Percentiles rank a stretch among this genome's conserved stretches.
These are phyloP conservation scores for Kwoniella mangroviensis DNA, from an alignment of 768 basidiomycete genomes.

Conservation along the genomic window DNA sequence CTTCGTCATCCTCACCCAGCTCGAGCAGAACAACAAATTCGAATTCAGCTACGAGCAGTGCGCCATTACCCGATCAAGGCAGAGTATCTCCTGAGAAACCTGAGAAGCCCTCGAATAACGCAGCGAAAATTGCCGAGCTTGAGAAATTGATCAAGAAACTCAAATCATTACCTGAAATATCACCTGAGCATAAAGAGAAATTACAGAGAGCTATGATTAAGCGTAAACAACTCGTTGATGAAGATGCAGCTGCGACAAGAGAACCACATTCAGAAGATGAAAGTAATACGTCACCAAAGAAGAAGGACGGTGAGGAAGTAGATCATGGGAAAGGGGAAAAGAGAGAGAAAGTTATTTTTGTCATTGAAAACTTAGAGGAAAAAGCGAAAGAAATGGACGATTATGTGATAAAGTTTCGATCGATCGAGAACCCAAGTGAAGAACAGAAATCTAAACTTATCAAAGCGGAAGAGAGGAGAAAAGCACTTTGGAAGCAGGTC, in stretches of 20 bases:
- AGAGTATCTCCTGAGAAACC: not conserved
- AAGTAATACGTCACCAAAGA: not conserved
- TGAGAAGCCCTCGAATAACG: not conserved
- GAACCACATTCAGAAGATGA: too few relatives aligned
- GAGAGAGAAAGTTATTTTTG: not conserved
- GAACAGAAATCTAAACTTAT: constrained; percentile 10
- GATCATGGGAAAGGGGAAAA: not conserved
- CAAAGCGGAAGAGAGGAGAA: constrained; percentile 15
- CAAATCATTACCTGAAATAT: not conserved
- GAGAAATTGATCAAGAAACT: constrained; percentile 15
- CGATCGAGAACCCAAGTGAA: not conserved
- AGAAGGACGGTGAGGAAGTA: not conserved
- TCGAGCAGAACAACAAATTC: not conserved
- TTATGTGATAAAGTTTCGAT: not conserved
- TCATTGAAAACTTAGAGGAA: not conserved
- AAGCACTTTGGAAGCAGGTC: constrained; percentile 14
- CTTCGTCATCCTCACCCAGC: not conserved
- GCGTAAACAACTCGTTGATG: constrained; percentile 1
- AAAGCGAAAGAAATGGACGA: constrained; percentile 22
- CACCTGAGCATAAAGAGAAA: constrained; percentile 2
- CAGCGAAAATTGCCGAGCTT: not conserved
- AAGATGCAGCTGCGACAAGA: too few relatives aligned
- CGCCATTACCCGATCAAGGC: too few relatives aligned
- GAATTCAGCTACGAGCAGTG: too few relatives aligned
- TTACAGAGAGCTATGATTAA: constrained; percentile 1